phyloP scores from a whole-genome alignment of 2,329 filamentous ascomycete species.

The Fusarium guadeloupense region DNA sequence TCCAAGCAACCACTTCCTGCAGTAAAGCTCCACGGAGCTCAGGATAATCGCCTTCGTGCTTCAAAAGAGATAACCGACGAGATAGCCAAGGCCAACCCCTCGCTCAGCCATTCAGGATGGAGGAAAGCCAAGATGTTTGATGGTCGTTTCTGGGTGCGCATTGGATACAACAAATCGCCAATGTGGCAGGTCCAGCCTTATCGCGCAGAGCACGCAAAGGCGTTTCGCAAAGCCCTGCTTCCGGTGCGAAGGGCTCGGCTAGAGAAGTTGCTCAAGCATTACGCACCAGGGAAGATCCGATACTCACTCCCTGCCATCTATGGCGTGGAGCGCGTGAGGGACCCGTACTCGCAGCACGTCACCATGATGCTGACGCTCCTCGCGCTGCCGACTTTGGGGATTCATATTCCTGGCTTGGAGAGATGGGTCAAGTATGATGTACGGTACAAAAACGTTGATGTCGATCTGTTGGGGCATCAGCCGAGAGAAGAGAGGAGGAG shows the following conservation, averaged over 20 bases:
- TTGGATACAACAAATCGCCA: constrained; percentile 55
- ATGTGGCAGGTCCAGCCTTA: constrained; percentile 59
- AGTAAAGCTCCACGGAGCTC: constrained; percentile 37
- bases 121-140: constrained; percentile 59
- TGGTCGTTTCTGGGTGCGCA: constrained; percentile 68
- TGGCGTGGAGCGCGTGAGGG: constrained; percentile 48
- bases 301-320: constrained; percentile 67
- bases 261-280: constrained; percentile 55
- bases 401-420: constrained; percentile 57
- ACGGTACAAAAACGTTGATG: constrained; percentile 61
- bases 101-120: constrained; percentile 47
- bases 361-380: constrained; percentile 53
- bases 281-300: constrained; percentile 64
- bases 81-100: constrained; percentile 2
- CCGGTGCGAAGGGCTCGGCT: constrained; percentile 48
- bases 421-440: constrained; percentile 61
- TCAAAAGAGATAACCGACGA: constrained; percentile 12
- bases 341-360: constrained; percentile 40
- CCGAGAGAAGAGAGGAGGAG: constrained; percentile 21
- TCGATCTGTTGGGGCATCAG: constrained; percentile 47
- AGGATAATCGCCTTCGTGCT: constrained; percentile 28
- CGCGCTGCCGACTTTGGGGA: constrained; percentile 62
- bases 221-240: constrained; percentile 58
- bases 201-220: constrained; percentile 53
- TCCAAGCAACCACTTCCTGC: constrained; percentile 49